Evolutionary conservation across 2,329 filamentous ascomycete species (phyloP).

Genomic region (Neonectria neomacrospora): DNA sequence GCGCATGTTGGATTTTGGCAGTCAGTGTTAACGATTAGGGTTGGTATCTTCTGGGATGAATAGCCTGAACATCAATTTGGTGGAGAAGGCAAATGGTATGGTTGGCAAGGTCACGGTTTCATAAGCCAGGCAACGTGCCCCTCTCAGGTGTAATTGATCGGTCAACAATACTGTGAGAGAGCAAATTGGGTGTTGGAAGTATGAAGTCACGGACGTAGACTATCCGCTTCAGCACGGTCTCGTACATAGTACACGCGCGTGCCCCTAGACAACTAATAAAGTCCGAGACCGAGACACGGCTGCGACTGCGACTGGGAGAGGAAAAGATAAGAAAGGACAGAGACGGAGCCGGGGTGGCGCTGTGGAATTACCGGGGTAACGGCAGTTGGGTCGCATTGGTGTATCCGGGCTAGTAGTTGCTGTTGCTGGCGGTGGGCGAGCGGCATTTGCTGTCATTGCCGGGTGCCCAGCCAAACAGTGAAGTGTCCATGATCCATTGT

Average conservation of each 20-base stretch:
- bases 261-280: neutral
- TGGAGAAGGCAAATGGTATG: neutral
- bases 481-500: neutral
- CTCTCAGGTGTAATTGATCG: neutral
- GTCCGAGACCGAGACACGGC: neutral
- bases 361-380: conserved; percentile 4
- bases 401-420: neutral
- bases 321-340: neutral
- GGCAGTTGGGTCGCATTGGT: neutral
- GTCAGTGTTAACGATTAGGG: neutral
- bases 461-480: neutral
- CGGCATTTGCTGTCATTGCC: neutral
- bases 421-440: neutral
- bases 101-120: neutral
- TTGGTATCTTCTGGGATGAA: neutral
- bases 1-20: too few relatives aligned
- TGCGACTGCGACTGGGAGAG: too few relatives aligned
- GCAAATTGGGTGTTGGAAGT: neutral
- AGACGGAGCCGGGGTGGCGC: too few relatives aligned
- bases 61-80: neutral
- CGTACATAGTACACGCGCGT: neutral
- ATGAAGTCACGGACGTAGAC: neutral
- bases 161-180: neutral
- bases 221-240: neutral
- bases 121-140: neutral